Percentiles rank a stretch among this genome's conserved stretches.
Evolutionary conservation across 2,329 filamentous ascomycete species (phyloP).

Genomic region (Cercospora berteroae): DNA sequence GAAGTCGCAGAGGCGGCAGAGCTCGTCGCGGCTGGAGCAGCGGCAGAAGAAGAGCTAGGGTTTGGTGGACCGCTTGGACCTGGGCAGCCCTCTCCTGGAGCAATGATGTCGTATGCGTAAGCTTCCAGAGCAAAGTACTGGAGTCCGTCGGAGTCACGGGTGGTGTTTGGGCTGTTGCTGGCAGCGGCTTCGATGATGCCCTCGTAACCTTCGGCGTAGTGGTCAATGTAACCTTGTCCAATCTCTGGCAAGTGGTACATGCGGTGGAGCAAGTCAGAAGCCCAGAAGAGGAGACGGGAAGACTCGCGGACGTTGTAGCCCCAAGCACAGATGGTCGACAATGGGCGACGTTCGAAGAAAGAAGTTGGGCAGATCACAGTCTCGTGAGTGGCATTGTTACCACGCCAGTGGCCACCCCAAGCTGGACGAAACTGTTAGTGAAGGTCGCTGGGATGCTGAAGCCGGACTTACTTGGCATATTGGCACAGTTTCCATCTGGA

Average conservation of each 20-base stretch:
- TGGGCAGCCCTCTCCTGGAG: conserved; percentile 62
- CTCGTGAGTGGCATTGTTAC: conserved; percentile 61
- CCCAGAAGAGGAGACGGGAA: conserved; percentile 62
- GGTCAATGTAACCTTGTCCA: conserved; percentile 59
- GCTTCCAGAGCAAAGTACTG: conserved; percentile 69
- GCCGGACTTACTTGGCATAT: conserved; percentile 19
- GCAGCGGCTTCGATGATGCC: conserved; percentile 55
- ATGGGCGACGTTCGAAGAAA: conserved; percentile 56
- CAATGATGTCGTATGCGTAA: conserved; percentile 64
- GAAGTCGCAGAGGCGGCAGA: conserved; percentile 18
- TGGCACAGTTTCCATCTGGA: conserved; percentile 60
- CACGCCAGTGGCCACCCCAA: conserved; percentile 68
- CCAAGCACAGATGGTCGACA: conserved; percentile 59
- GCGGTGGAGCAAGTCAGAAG: conserved; percentile 65
- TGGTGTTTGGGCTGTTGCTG: conserved; percentile 50
- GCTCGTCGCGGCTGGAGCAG: conserved; percentile 17
- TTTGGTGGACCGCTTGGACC: conserved; percentile 40
- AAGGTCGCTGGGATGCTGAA: background rate
- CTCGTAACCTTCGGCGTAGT: conserved; percentile 60
- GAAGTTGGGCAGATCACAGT: conserved; percentile 68
- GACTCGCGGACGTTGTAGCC: conserved; percentile 62
- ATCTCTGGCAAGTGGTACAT: conserved; percentile 62
- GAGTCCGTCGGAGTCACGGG: conserved; percentile 60
- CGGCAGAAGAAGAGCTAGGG: conserved; percentile 14
- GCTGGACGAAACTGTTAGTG: conserved; percentile 40